Evolutionary conservation across 305 asterid genomes (phyloP).

Genomic region (Fraxinus greggii): DNA sequence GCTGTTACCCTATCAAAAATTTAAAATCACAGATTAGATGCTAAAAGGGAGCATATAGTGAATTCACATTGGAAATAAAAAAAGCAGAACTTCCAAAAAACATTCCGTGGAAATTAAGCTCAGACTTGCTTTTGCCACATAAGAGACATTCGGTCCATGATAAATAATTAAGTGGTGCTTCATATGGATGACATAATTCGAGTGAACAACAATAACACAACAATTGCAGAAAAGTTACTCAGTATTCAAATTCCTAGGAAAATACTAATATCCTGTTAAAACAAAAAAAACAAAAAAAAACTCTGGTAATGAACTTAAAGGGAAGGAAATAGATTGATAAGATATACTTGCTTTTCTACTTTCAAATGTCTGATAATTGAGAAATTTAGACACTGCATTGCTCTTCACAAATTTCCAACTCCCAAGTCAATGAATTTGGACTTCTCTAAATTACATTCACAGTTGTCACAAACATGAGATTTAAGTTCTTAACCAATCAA

Average conservation of each 20-base stretch:
- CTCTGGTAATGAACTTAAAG: background rate
- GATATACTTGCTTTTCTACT: conserved; percentile 5
- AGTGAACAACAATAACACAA: background rate
- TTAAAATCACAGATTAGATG: conserved; percentile 31
- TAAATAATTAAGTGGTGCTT: background rate
- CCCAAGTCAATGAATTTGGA: background rate
- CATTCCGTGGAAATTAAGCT: background rate
- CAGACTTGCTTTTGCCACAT: background rate
- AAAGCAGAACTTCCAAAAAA: background rate
- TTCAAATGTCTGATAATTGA: background rate
- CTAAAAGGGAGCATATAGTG: conserved; percentile 11
- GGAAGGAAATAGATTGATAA: background rate
- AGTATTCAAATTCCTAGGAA: conserved; percentile 8
- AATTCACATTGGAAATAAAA: conserved; percentile 8
- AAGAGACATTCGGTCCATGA: background rate
- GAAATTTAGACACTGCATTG: background rate
- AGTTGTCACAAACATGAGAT: background rate
- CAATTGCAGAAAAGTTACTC: conserved; percentile 7
- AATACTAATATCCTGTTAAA: background rate
- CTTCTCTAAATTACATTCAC: background rate
- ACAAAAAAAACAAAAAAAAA: too few species aligned
- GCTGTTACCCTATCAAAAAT: conserved; percentile 68
- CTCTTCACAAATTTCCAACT: background rate
- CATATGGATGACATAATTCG: background rate
- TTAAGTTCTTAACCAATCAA: background rate